Conservation (phyloP, 305 asterid species). For the Fraxinus nigra region DNA sequence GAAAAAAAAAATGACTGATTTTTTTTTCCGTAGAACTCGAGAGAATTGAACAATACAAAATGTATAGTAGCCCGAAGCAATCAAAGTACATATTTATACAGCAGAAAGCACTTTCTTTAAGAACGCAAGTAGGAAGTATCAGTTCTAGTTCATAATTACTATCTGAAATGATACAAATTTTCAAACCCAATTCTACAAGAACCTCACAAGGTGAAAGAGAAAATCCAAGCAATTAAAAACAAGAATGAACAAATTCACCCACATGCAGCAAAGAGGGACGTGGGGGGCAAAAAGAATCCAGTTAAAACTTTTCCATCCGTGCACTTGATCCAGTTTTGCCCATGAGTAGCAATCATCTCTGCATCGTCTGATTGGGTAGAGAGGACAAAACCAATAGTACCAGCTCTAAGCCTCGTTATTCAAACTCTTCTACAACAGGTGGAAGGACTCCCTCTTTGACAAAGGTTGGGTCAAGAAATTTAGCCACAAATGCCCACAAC, state of each 20-base stretch:
- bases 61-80: slow-evolving; percentile 13
- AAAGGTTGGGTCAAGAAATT: slow-evolving; percentile 74
- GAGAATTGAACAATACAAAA: neutral
- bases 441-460: slow-evolving; percentile 69
- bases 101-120: slow-evolving; percentile 19
- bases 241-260: slow-evolving; percentile 65
- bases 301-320: slow-evolving; percentile 19
- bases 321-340: slow-evolving; percentile 20
- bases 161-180: slow-evolving; percentile 32
- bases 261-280: slow-evolving; percentile 38
- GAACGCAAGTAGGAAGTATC: slow-evolving; percentile 14
- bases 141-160: slow-evolving; percentile 30
- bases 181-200: slow-evolving; percentile 36
- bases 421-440: slow-evolving; percentile 65
- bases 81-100: slow-evolving; percentile 34
- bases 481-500: slow-evolving; percentile 90
- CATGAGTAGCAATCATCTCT: slow-evolving; percentile 14
- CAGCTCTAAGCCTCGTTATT: slow-evolving; percentile 33
- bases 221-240: slow-evolving; percentile 54
- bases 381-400: slow-evolving; percentile 15
- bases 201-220: slow-evolving; percentile 23
- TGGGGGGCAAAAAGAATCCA: slow-evolving; percentile 39
- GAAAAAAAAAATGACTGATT: too few species aligned
- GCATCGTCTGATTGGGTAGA: slow-evolving; percentile 24
- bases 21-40: neutral